Percentiles rank a stretch among this genome's conserved stretches.
Conservation (phyloP, 495 filamentous ascomycete species). For the Daldinia childiae region DNA sequence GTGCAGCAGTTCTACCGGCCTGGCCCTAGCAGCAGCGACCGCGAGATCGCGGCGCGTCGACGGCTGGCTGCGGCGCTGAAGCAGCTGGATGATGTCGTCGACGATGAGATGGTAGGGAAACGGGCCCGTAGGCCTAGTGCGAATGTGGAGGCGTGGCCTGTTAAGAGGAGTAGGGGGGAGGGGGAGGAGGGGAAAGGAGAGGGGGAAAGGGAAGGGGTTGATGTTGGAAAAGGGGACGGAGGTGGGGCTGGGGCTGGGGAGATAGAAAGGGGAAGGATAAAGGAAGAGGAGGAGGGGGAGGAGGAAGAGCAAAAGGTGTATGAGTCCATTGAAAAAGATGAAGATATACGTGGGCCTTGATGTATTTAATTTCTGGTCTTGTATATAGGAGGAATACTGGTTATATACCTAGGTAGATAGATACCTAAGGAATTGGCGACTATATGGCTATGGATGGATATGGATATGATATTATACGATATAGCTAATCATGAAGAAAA, state of each 20-base stretch:
- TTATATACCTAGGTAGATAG: neutral
- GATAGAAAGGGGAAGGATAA: neutral
- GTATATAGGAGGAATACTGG: too few species aligned
- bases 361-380: neutral
- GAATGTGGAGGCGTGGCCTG: conserved; percentile 43
- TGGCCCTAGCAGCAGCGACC: conserved; percentile 50
- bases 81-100: conserved; percentile 51
- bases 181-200: neutral
- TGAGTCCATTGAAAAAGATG: neutral
- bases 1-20: conserved; percentile 62
- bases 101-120: conserved; percentile 41
- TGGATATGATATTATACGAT: neutral
- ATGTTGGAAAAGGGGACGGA: too few species aligned
- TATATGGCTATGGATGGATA: too few species aligned
- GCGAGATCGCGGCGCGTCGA: conserved; percentile 58
- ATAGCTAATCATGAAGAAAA: neutral
- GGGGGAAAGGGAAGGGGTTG: neutral
- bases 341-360: neutral
- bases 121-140: conserved; percentile 42
- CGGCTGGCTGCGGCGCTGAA: conserved; percentile 52
- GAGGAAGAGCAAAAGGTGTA: neutral
- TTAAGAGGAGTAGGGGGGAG: conserved; percentile 40
- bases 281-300: neutral
- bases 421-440: too few species aligned
- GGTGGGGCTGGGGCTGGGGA: too few species aligned